phyloP scores from a whole-genome alignment of 768 basidiomycete species.

The Serendipita sp. region DNA sequence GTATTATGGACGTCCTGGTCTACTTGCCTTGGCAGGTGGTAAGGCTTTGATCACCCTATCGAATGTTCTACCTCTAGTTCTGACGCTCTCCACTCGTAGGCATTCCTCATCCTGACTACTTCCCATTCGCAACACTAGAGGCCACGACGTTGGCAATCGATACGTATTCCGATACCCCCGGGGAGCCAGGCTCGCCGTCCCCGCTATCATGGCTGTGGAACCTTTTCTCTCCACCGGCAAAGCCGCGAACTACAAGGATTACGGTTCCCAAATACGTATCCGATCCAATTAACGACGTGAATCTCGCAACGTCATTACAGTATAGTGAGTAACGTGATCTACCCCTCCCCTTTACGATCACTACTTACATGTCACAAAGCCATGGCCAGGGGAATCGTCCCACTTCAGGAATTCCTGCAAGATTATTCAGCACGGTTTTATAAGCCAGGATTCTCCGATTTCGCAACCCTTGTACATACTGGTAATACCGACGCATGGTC shows the following conservation, averaged over 20 bases:
- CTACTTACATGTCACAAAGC: slow-evolving; percentile 10
- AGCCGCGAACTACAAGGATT: slow-evolving; percentile 31
- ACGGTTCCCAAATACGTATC: slow-evolving; percentile 45
- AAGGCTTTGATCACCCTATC: neutral
- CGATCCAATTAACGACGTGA: slow-evolving; percentile 27
- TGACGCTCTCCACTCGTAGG: slow-evolving; percentile 22
- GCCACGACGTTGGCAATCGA: neutral
- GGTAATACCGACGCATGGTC: slow-evolving; percentile 63
- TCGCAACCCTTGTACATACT: slow-evolving; percentile 35
- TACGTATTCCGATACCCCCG: neutral
- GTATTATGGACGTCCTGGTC: slow-evolving; percentile 35
- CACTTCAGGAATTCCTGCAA: slow-evolving; percentile 37
- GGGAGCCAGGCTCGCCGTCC: neutral
- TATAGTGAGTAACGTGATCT: slow-evolving; percentile 28
- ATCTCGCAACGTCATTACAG: slow-evolving; percentile 51
- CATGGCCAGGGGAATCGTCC: slow-evolving; percentile 36
- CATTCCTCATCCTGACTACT: slow-evolving; percentile 48
- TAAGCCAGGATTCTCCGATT: slow-evolving; percentile 44
- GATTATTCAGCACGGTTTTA: slow-evolving; percentile 37
- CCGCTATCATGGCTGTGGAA: slow-evolving; percentile 1
- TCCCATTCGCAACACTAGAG: slow-evolving; percentile 48
- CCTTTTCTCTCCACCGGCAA: slow-evolving; percentile 11
- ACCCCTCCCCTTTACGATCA: neutral
- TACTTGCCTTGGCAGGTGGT: slow-evolving; percentile 56
- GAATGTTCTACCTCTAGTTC: no score